Conservation (phyloP, 257 asterid species). For the Lavandula angustifolia region DNA sequence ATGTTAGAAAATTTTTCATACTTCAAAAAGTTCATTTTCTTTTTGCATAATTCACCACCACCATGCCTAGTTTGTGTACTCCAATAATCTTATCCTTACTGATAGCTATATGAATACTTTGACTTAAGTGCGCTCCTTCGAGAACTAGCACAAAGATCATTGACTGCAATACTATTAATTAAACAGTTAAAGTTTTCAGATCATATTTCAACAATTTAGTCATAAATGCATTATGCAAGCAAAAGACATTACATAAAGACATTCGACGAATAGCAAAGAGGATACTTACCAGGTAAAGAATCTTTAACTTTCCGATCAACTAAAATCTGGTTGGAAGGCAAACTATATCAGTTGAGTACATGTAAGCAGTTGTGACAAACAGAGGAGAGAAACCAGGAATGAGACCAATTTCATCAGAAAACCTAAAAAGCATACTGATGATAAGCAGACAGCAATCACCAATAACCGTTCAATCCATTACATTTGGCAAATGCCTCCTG, state of each 20-base stretch:
- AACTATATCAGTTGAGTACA: slow-evolving; percentile 21
- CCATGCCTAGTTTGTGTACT: slow-evolving; percentile 1
- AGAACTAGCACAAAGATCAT: slow-evolving; percentile 1
- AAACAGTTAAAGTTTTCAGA: neutral
- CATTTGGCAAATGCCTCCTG: slow-evolving; percentile 10
- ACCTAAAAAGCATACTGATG: slow-evolving; percentile 5
- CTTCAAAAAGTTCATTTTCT: slow-evolving; percentile 1
- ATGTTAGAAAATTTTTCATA: neutral
- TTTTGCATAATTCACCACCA: slow-evolving; percentile 10
- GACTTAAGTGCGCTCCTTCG: neutral
- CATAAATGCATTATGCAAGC: neutral
- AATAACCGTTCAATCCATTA: neutral
- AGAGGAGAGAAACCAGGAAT: slow-evolving; percentile 4
- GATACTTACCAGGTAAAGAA: slow-evolving; percentile 50
- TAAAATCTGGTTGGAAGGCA: slow-evolving; percentile 54
- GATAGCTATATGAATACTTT: neutral
- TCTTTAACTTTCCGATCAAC: slow-evolving; percentile 56
- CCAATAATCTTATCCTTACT: neutral
- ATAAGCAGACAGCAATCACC: slow-evolving; percentile 16
- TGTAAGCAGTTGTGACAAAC: slow-evolving; percentile 18
- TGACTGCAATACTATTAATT: neutral
- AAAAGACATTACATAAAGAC: slow-evolving; percentile 3
- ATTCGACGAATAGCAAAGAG: slow-evolving; percentile 18
- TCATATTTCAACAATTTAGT: slow-evolving; percentile 3
- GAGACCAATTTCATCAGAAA: slow-evolving; percentile 7